Evolutionary conservation across 305 asterid species (phyloP).

Genomic region (Fraxinus nigra): DNA sequence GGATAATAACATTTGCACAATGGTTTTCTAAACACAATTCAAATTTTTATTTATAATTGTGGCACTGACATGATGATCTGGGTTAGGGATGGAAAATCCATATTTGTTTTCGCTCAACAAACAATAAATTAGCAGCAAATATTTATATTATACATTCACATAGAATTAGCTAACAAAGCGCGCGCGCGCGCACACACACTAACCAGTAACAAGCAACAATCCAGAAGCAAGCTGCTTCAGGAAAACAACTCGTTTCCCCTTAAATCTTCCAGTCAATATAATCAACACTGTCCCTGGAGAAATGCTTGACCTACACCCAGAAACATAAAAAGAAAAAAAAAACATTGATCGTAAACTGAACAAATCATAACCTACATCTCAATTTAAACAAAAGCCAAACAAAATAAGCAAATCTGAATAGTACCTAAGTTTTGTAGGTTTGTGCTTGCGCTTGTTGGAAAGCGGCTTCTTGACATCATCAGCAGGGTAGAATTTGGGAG

Average conservation of each 20-base stretch:
- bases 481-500: conserved; percentile 33
- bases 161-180: neutral
- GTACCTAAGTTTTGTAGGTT: conserved; percentile 35
- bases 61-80: neutral
- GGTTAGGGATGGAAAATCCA: neutral
- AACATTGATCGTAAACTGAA: neutral
- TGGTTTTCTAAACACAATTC: neutral
- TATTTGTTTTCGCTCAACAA: neutral
- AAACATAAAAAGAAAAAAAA: too few species aligned
- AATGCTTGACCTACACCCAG: conserved; percentile 44
- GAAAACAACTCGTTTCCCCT: conserved; percentile 72
- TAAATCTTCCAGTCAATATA: conserved; percentile 61
- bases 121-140: neutral
- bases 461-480: conserved; percentile 37
- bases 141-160: neutral
- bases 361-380: neutral
- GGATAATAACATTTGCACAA: neutral
- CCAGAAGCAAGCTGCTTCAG: conserved; percentile 70
- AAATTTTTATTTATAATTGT: neutral
- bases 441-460: conserved; percentile 30
- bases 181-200: neutral
- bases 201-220: conserved; percentile 63
- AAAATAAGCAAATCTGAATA: neutral
- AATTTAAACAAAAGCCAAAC: neutral
- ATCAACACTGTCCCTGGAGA: conserved; percentile 73